Evolutionary conservation across 2,329 filamentous ascomycete genomes (phyloP).

Genomic region (Sporothrix luriei): DNA sequence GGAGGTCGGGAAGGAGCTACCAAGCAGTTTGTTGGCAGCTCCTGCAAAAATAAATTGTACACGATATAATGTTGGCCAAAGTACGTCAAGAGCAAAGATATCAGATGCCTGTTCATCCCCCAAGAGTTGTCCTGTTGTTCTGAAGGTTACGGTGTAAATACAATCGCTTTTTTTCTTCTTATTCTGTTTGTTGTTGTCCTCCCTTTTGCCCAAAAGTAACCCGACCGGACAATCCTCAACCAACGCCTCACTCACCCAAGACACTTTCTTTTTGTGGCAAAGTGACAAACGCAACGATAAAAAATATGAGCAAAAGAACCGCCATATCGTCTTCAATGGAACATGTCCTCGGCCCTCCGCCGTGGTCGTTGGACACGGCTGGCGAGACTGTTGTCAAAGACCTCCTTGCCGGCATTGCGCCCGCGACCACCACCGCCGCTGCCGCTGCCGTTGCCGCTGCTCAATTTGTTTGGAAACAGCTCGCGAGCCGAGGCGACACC

Average conservation of each 20-base stretch:
- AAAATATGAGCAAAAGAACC: background rate
- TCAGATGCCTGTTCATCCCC: too few relatives aligned
- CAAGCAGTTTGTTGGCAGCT: too few relatives aligned
- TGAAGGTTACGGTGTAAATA: too few relatives aligned
- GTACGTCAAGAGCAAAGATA: background rate
- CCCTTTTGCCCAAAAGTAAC: background rate
- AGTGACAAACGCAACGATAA: too few relatives aligned
- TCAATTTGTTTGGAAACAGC: conserved; percentile 67
- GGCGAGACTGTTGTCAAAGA: conserved; percentile 64
- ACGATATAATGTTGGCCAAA: too few relatives aligned
- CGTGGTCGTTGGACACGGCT: conserved; percentile 59
- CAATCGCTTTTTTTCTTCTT: conserved; percentile 14
- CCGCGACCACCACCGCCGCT: conserved; percentile 6
- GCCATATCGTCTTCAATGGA: conserved; percentile 52
- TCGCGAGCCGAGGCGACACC: conserved; percentile 64
- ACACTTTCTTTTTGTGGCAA: background rate
- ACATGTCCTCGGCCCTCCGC: conserved; percentile 72
- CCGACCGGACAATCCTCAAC: background rate
- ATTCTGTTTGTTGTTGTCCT: background rate
- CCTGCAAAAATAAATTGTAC: too few relatives aligned
- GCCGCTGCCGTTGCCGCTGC: conserved; percentile 36
- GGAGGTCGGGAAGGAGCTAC: background rate
- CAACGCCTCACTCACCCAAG: conserved; percentile 1
- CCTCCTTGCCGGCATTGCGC: conserved; percentile 66
- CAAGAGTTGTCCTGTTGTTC: background rate